Evolutionary conservation across 139 green algal genomes (phyloP).

Genomic region (Chlamydomonas incerta): DNA sequence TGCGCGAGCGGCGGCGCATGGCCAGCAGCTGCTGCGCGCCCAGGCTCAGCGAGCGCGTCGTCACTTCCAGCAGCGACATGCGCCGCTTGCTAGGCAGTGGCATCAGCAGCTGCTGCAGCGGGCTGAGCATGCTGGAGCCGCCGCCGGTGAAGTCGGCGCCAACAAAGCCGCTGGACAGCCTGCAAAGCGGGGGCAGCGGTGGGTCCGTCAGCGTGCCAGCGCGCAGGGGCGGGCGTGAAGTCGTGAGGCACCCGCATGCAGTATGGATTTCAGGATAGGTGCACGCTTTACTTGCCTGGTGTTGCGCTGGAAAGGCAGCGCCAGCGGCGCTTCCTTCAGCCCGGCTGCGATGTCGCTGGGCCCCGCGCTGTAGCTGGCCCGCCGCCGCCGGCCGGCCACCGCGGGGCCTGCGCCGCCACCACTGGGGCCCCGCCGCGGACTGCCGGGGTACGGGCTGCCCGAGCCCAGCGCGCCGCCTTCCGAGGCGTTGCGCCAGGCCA

Average conservation of each 20-base stretch:
- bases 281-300: neutral
- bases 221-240: no score
- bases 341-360: neutral
- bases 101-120: neutral
- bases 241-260: no score
- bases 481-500: neutral
- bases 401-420: neutral
- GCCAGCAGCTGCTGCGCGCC: slow-evolving; percentile 26
- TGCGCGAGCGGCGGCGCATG: neutral
- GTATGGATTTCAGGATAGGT: no score
- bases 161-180: no score
- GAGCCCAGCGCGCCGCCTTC: neutral
- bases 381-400: neutral
- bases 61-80: slow-evolving; percentile 30
- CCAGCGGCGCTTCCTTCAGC: neutral
- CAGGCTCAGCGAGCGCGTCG: slow-evolving; percentile 2
- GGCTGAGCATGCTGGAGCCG: neutral
- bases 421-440: neutral
- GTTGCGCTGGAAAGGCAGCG: slow-evolving; percentile 21
- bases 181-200: no score
- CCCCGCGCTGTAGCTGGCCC: slow-evolving; percentile 23
- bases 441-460: neutral
- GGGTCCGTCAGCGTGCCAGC: no score
- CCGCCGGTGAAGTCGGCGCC: neutral
- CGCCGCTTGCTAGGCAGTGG: neutral